Percentiles rank a stretch among this genome's conserved stretches.
Evolutionary conservation across 1,139 yeast species (phyloP).

Genomic region (Debaryomyces robertsiae): DNA sequence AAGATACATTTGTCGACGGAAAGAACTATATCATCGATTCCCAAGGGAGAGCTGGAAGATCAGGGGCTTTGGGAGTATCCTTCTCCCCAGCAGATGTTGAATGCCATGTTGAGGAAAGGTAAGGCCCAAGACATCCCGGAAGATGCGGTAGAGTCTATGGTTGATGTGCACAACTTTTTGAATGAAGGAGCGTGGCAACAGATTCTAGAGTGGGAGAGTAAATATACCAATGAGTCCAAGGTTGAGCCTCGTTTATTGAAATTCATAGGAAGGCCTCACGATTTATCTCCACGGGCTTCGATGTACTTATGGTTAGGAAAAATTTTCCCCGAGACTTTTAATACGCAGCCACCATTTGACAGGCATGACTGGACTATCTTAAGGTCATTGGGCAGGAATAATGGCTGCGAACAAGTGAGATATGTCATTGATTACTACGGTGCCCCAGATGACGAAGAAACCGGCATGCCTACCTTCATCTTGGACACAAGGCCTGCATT

Average conservation of each 20-base stretch:
- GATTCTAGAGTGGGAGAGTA: slow-evolving; percentile 85
- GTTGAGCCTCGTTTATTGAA: slow-evolving; percentile 75
- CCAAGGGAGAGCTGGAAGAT: slow-evolving; percentile 68
- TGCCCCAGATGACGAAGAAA: slow-evolving; percentile 87
- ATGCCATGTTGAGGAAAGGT: slow-evolving; percentile 95
- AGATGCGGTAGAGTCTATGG: slow-evolving; percentile 97
- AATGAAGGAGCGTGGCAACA: slow-evolving; percentile 99
- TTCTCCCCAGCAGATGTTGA: slow-evolving; percentile 97
- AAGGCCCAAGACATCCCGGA: slow-evolving; percentile 85
- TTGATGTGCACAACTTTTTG: slow-evolving; percentile 90
- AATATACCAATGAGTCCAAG: slow-evolving; percentile 51
- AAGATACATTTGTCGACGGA: slow-evolving; percentile 74
- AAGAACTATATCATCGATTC: slow-evolving; percentile 82
- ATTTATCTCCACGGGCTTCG: slow-evolving; percentile 85
- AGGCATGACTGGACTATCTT: slow-evolving; percentile 98
- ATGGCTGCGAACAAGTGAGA: slow-evolving; percentile 60
- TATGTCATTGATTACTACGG: slow-evolving; percentile 94
- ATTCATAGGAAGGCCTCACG: slow-evolving; percentile 92
- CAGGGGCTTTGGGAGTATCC: slow-evolving; percentile 97
- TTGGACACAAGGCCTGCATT: slow-evolving; percentile 95
- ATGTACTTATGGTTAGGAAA: slow-evolving; percentile 67
- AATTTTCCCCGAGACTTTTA: slow-evolving; percentile 71
- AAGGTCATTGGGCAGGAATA: slow-evolving; percentile 55
- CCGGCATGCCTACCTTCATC: slow-evolving; percentile 87
- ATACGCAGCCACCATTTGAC: slow-evolving; percentile 88